Evolutionary conservation across 768 basidiomycete genomes (phyloP), one percentile per base, ranked within the genome.

Genomic region (Tylopilus cervinicoccineus): DNA sequence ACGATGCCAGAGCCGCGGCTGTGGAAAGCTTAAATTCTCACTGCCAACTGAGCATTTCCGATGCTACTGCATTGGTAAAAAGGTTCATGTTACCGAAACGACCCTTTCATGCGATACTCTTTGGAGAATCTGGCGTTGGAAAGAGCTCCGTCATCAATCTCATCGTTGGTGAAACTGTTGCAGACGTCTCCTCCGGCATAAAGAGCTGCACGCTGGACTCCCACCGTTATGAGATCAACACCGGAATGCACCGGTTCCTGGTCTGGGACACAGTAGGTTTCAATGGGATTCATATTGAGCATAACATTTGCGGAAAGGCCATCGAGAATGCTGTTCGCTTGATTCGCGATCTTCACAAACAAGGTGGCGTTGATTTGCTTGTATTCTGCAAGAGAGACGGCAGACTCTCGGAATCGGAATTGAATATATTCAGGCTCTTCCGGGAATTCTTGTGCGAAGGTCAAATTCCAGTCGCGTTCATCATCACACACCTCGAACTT

Each of bases 71-170:
- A 17, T 27, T 63, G 22, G 45, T 54, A 27, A 43, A 46, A 31
- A 54, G 34, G 12, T 56, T 63, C 33, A 52, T 17, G 24, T 43
- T 13, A 1, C 50, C 51, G 7, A 40, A 31, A 32, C 57, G 53
- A n/a, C 52, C 51, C 36, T 52, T 58, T 39, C 70, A 67, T 31
- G 53, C 65, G 6, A 54, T 75, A 38, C 34, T 75, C 14, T 75
- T 76, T 36, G 74, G 74, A 6, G 71, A 73, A 38, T 54, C 67
- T 0, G 73, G 74, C 24, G 50, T 39, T n/a, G 68, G 69, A 37
- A 76, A 76, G 50, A 71, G 71, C 44, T 70, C 71, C 0, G 48
- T 75, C 37, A 52, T 75, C 50, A 76, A 76, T 52, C 66, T 76
- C 53, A 24, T 75, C 22, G 43, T 51, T n/a, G 66, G 62, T 6